Percentiles rank a stretch among this genome's conserved stretches.
These are phyloP conservation scores for Citrus cavaleriei DNA, from an alignment of 345 rosid genomes.

Conservation along the genomic window DNA sequence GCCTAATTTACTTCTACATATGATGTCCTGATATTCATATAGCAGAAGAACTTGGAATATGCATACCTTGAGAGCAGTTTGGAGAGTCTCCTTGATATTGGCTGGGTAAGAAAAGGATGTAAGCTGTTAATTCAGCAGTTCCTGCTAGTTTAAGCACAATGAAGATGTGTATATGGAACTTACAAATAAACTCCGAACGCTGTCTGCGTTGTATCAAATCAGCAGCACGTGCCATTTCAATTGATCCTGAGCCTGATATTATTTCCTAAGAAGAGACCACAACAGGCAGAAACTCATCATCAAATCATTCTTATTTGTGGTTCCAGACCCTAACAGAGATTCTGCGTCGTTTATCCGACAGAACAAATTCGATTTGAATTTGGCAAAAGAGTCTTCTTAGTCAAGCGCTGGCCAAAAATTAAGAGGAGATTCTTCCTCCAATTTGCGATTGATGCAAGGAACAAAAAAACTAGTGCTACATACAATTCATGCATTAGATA, in stretches of 20 bases:
- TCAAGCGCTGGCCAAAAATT: neutral
- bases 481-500: neutral
- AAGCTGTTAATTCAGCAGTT: conserved; percentile 3
- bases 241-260: conserved; percentile 52
- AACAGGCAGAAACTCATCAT: conserved; percentile 62
- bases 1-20: neutral
- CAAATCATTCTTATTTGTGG: conserved; percentile 23
- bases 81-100: conserved; percentile 49
- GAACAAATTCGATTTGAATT: neutral
- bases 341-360: neutral
- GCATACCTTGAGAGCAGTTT: conserved; percentile 47
- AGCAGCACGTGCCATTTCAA: conserved; percentile 68
- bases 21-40: neutral
- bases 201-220: conserved; percentile 88
- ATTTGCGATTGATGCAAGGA: too few relatives aligned
- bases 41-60: neutral
- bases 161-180: conserved; percentile 19
- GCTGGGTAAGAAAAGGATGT: conserved; percentile 41
- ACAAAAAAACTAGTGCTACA: too few relatives aligned
- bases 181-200: conserved; percentile 77
- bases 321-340: neutral
- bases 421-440: too few relatives aligned
- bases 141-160: conserved; percentile 2
- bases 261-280: conserved; percentile 62
- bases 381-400: neutral